A percentile compares a stretch with the other conserved stretches of the same genome.
Conservation (phyloP, 2,329 filamentous ascomycete species). For the Nemania diffusa region DNA sequence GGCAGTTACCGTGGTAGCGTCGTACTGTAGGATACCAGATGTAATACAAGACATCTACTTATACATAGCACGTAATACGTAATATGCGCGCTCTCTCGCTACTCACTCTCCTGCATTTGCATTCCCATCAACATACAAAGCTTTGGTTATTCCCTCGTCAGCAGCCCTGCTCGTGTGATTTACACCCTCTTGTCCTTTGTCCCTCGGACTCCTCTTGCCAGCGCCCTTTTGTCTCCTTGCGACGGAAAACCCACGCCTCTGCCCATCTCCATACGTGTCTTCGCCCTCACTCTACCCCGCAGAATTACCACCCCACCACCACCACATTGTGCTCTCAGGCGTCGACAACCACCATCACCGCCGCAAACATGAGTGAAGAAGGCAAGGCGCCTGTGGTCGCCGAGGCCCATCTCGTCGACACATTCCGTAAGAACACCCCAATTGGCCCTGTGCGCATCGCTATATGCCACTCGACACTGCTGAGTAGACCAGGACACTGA, state of each 20-base stretch:
- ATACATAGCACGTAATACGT: background rate
- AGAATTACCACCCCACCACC: slow-evolving; percentile 30
- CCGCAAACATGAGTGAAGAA: slow-evolving; percentile 58
- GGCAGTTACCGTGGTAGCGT: slow-evolving; percentile 13
- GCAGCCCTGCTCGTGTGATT: slow-evolving; percentile 20
- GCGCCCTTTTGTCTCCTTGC: slow-evolving; percentile 16
- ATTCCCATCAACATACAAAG: slow-evolving; percentile 34
- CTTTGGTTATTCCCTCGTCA: slow-evolving; percentile 25
- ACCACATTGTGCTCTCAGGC: slow-evolving; percentile 29
- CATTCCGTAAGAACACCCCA: slow-evolving; percentile 66
- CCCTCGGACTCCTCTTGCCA: slow-evolving; percentile 6
- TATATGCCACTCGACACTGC: background rate
- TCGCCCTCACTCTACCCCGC: slow-evolving; percentile 21
- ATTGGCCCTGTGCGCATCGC: background rate
- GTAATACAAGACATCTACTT: background rate
- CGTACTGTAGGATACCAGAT: background rate
- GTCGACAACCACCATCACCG: slow-evolving; percentile 31
- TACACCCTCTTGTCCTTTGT: slow-evolving; percentile 33
- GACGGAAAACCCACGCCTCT: slow-evolving; percentile 4
- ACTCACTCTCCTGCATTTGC: slow-evolving; percentile 21
- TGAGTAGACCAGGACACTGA: slow-evolving; percentile 38
- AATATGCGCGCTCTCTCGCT: background rate
- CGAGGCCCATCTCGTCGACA: slow-evolving; percentile 81
- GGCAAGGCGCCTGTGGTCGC: slow-evolving; percentile 70
- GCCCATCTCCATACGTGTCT: background rate